phyloP scores from a whole-genome alignment of 129 eudicot species.

The Lactuca sativa region DNA sequence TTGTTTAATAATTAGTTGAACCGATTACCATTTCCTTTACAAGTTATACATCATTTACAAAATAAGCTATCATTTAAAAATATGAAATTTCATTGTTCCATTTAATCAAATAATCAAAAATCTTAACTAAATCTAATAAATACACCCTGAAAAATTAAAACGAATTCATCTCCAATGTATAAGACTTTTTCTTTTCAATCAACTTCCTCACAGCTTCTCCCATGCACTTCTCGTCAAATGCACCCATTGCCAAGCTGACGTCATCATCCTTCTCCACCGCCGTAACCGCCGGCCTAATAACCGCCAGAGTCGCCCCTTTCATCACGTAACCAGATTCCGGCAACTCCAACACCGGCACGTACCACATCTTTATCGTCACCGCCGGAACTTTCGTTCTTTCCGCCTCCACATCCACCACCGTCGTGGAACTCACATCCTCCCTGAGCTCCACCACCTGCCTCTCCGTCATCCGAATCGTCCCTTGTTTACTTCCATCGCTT shows the following conservation, averaged over 20 bases:
- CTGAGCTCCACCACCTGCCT: slow-evolving; percentile 53
- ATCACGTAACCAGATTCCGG: slow-evolving; percentile 51
- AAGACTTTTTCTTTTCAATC: slow-evolving; percentile 48
- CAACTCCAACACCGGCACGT: slow-evolving; percentile 53
- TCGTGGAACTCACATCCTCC: slow-evolving; percentile 30
- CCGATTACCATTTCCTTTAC: too few species aligned
- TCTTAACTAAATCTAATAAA: not conserved
- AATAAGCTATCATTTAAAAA: not conserved
- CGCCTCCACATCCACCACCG: slow-evolving; percentile 5
- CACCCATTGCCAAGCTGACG: slow-evolving; percentile 25
- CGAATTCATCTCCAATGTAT: slow-evolving; percentile 59
- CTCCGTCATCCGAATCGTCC: slow-evolving; percentile 51
- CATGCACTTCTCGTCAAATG: slow-evolving; percentile 36
- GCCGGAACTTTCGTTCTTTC: slow-evolving; percentile 55
- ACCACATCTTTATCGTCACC: slow-evolving; percentile 72
- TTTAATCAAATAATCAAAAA: not conserved
- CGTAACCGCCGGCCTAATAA: slow-evolving; percentile 47
- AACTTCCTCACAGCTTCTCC: slow-evolving; percentile 55
- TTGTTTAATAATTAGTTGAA: too few species aligned
- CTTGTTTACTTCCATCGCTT: slow-evolving; percentile 62
- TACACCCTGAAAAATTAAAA: slow-evolving; percentile 34
- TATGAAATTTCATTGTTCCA: not conserved
- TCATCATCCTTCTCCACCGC: slow-evolving; percentile 13
- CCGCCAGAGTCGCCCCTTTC: slow-evolving; percentile 69
- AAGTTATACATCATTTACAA: not conserved